These are phyloP conservation scores for Monilinia aucupariae DNA, from an alignment of 2,329 filamentous ascomycete species.

Conservation along the genomic window DNA sequence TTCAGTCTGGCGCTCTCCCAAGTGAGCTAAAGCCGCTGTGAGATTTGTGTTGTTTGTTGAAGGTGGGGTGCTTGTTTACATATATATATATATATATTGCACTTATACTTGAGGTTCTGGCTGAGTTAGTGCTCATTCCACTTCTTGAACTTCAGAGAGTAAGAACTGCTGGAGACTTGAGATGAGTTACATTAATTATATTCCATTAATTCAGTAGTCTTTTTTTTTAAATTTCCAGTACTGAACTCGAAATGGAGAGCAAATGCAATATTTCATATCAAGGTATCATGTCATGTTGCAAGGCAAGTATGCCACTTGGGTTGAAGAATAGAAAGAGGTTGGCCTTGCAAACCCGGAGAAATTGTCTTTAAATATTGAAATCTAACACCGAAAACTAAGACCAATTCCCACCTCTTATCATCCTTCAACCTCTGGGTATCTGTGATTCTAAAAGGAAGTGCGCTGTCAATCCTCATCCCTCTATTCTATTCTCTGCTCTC, in stretches of 20 bases:
- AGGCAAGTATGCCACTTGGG: background rate
- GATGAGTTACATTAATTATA: background rate
- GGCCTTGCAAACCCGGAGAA: background rate
- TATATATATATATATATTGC: too few species aligned
- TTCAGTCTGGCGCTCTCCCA: constrained; percentile 19
- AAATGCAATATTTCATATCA: background rate
- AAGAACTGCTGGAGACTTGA: too few species aligned
- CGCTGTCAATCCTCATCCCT: background rate
- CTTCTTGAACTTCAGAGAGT: background rate
- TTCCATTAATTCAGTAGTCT: too few species aligned
- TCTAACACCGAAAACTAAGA: background rate
- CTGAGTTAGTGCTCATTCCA: too few species aligned
- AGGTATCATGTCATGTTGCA: background rate
- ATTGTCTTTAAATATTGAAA: background rate
- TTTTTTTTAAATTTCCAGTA: background rate
- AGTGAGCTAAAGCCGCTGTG: constrained; percentile 19
- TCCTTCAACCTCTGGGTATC: constrained; percentile 5
- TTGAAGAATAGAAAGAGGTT: background rate
- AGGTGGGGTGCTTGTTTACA: rapidly evolving
- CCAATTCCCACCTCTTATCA: background rate
- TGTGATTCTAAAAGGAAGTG: background rate
- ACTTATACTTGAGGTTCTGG: background rate
- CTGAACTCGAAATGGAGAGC: background rate
- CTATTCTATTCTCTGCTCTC: constrained; percentile 21
- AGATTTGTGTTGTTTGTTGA: background rate